Conservation (phyloP, 1,284 basidiomycete species). For the Austropuccinia psidii region DNA sequence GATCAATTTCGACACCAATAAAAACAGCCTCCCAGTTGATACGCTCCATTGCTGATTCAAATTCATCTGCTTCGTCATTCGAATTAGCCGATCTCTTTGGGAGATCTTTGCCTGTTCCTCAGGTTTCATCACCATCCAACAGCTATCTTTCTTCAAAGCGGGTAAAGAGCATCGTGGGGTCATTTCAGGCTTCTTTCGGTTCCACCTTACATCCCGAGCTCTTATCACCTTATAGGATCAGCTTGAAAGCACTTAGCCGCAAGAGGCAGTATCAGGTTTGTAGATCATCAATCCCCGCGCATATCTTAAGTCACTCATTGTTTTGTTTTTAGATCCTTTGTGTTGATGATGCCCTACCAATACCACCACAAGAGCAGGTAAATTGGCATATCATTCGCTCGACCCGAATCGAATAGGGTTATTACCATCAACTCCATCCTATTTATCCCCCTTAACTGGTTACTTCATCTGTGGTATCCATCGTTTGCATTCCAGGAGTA, state of each 20-base stretch:
- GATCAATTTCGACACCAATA: neutral
- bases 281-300: neutral
- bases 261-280: conserved; percentile 43
- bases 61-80: neutral
- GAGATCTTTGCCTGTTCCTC: neutral
- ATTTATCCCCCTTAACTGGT: neutral
- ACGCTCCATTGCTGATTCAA: neutral
- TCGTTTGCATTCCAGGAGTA: no score
- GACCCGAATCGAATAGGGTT: neutral
- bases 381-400: neutral
- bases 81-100: neutral
- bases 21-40: neutral
- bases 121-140: neutral
- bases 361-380: neutral
- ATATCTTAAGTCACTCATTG: neutral
- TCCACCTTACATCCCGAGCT: conserved; percentile 36
- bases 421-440: neutral
- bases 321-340: neutral
- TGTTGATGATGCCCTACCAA: neutral
- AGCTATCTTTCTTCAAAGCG: neutral
- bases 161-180: neutral
- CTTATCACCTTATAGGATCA: conserved; percentile 40
- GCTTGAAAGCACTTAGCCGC: conserved; percentile 39
- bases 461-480: neutral
- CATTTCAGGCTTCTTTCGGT: neutral